phyloP scores from a whole-genome alignment of 2,329 filamentous ascomycete genomes.

The Coniella vitis region DNA sequence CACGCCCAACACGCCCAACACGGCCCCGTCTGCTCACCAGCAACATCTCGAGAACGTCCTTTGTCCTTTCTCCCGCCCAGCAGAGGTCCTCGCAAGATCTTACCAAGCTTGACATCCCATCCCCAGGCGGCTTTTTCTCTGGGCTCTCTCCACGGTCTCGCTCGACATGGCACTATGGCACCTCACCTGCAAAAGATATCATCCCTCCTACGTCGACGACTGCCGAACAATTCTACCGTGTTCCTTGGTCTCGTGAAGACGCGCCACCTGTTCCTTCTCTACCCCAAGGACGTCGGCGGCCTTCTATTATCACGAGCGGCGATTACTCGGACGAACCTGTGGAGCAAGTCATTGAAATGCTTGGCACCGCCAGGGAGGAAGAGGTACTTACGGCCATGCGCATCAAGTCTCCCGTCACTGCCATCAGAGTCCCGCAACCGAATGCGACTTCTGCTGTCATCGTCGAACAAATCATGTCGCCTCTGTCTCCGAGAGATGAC shows the following conservation, averaged over 20 bases:
- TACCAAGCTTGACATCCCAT: conserved; percentile 80
- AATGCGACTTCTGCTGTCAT: conserved; percentile 24
- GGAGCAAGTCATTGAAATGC: conserved; percentile 62
- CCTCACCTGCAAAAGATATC: conserved; percentile 41
- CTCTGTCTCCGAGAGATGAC: conserved; percentile 41
- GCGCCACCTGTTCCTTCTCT: conserved; percentile 22
- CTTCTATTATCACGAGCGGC: conserved; percentile 28
- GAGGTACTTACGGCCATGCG: conserved; percentile 58
- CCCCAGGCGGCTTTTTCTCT: conserved; percentile 86
- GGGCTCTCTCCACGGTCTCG: conserved; percentile 69
- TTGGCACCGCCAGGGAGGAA: conserved; percentile 43
- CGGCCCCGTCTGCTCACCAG: conserved; percentile 43
- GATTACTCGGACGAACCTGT: conserved; percentile 41
- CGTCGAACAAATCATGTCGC: conserved; percentile 26
- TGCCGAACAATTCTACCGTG: conserved; percentile 86
- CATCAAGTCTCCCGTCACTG: conserved; percentile 30
- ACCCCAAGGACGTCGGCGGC: conserved; percentile 32
- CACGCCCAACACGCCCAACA: conserved; percentile 48
- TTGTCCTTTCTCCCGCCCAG: conserved; percentile 40
- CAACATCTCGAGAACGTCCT: conserved; percentile 25
- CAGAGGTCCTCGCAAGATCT: conserved; percentile 61
- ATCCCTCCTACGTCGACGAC: conserved; percentile 74
- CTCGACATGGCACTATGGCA: conserved; percentile 69
- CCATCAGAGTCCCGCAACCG: conserved; percentile 20
- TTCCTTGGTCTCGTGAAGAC: conserved; percentile 60